Conservation (phyloP, 805 yeast genomes). For the Starmerella sp. region DNA sequence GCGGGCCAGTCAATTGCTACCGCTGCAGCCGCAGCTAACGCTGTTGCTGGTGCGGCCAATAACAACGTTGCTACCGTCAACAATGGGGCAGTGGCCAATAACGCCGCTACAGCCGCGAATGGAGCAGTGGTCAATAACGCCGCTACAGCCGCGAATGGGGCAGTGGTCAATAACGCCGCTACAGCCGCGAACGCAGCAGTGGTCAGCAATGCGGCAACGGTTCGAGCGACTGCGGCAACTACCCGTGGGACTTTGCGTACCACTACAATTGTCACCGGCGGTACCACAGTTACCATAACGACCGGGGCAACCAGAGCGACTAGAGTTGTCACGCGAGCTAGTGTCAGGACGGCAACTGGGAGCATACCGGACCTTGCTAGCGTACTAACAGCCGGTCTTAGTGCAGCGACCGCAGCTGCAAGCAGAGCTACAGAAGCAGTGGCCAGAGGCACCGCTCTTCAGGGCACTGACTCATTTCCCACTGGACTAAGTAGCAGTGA, state of each 20-base stretch:
- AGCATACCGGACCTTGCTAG: no score
- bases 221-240: no score
- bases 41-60: not conserved
- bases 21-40: not conserved
- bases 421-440: not conserved
- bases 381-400: not conserved
- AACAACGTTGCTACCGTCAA: no score
- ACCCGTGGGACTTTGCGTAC: not conserved
- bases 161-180: no score
- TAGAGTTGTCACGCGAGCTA: not conserved
- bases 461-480: not conserved
- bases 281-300: not conserved
- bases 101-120: no score
- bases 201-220: no score
- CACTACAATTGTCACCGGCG: not conserved
- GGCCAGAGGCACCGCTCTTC: not conserved
- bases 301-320: not conserved
- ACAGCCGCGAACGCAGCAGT: no score
- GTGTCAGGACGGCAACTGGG: no score
- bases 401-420: not conserved
- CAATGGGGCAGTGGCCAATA: no score
- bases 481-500: not conserved
- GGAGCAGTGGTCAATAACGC: no score
- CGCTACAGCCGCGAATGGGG: no score
- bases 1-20: not conserved